Conservation (phyloP, 345 rosid species). For the Iberis pinnata region DNA sequence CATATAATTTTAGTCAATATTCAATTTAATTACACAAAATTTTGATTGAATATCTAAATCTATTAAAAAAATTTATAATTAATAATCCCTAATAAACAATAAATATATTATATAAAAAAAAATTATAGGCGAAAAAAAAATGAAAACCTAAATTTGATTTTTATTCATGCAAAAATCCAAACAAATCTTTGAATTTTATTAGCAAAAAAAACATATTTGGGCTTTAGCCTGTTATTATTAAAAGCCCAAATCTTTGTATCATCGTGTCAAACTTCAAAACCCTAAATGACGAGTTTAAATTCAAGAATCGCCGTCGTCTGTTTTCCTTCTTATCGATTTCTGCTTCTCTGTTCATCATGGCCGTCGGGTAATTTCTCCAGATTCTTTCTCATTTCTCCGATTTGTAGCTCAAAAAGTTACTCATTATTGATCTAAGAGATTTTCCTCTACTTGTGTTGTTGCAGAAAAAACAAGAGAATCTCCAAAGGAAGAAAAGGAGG, state of each 20-base stretch:
- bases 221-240: not conserved
- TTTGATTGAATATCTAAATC: no score
- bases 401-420: not conserved
- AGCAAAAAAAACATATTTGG: not conserved
- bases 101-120: no score
- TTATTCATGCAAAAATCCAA: no score
- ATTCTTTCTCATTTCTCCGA: not conserved
- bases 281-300: not conserved
- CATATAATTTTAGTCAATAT: not conserved
- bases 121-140: no score
- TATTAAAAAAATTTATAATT: no score
- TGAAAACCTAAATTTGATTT: no score
- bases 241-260: not conserved
- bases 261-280: not conserved
- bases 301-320: not conserved
- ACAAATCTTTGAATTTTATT: no score
- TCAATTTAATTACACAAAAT: no score
- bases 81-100: no score
- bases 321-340: not conserved
- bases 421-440: not conserved
- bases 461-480: not conserved
- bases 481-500: not conserved
- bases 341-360: not conserved
- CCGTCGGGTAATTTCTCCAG: not conserved
- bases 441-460: not conserved